Evolutionary conservation across 2,329 filamentous ascomycete species (phyloP).

Genomic region (Coniochaeta hoffmannii): DNA sequence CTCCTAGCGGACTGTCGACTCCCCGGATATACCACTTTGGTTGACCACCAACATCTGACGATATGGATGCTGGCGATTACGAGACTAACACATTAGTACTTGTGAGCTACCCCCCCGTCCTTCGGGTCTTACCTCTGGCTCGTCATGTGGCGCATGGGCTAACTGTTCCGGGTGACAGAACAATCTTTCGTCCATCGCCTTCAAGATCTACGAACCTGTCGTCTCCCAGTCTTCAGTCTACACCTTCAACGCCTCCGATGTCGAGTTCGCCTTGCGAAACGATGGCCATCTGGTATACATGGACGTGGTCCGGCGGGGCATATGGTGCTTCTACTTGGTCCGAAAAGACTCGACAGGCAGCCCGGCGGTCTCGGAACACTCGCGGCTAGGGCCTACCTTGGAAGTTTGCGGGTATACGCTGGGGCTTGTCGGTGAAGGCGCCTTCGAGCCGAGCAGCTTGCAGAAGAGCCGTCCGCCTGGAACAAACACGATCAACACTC

Average conservation of each 20-base stretch:
- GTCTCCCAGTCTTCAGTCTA: constrained; percentile 35
- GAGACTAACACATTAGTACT: constrained; percentile 54
- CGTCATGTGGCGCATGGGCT: constrained; percentile 1
- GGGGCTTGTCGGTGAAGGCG: constrained; percentile 38
- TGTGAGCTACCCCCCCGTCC: constrained; percentile 29
- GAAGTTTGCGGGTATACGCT: constrained; percentile 37
- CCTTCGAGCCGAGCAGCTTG: constrained; percentile 41
- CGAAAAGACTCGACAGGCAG: constrained; percentile 29
- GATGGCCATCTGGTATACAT: constrained; percentile 47
- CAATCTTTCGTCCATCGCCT: constrained; percentile 48
- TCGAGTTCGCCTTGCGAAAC: constrained; percentile 42
- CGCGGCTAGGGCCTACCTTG: constrained; percentile 29
- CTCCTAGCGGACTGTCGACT: background rate
- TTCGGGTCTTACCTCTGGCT: background rate
- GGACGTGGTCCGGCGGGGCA: constrained; percentile 38
- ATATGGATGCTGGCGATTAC: constrained; percentile 58
- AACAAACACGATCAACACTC: constrained; percentile 33
- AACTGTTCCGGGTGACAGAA: constrained; percentile 29
- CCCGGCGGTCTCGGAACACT: constrained; percentile 14
- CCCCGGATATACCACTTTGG: constrained; percentile 7
- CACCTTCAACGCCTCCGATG: constrained; percentile 38
- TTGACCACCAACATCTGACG: constrained; percentile 24
- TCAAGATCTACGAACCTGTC: constrained; percentile 46
- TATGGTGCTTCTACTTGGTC: constrained; percentile 48
- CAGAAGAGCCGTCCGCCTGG: constrained; percentile 34